Base-by-base conservation (phyloP, 129 eudicot species). In the carrot (Daucus carota) region DNA sequence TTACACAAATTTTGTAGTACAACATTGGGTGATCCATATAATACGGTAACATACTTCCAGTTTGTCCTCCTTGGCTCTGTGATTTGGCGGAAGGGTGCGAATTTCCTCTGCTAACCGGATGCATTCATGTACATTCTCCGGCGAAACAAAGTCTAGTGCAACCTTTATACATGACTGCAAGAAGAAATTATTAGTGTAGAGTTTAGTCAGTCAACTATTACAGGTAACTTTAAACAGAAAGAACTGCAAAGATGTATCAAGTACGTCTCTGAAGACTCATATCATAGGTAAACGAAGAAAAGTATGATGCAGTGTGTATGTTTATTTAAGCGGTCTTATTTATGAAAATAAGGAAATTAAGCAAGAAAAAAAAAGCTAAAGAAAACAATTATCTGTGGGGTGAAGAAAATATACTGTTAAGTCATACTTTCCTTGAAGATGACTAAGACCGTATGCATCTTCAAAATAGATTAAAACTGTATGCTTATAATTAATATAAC, bases 21-120 rank as follows among this genome's bases (percentile, higher is more conserved):
- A 75, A 41, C 32, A 70, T 3, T 6, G 3, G 12, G 50, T 11
- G 22, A 13, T 20, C 4, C 33, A 70, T 44, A 8, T 2, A 40
- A 2, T 3, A 13, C 22, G 38, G 29, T 22, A 63, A 29, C 70
- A 3, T 70, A 70, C 74, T 40, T 70, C 74, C 48, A 81, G 76
- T 65, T 81, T 81, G 46, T 81, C 84, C 41, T 81, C 84, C 75
- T 81, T 81, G 17, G 84, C 84, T 50, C 71, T 70, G 63, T 81
- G 84, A 45, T 69, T 75, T 41, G 43, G 41, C 9, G 84, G 84
- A 15, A 81, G 84, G 8, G 57, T 26, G 8, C 84, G 76, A 32
- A 46, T 41, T 54, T 75, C 84, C 66, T 75, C 77, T 4, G 84
- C 70, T 70, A 75, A 40, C 7, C 84, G 76, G 11, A 81, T 16